These are phyloP conservation scores for Theileria parva DNA, from an alignment of 169 alveolate genomes.

Conservation along the genomic window DNA sequence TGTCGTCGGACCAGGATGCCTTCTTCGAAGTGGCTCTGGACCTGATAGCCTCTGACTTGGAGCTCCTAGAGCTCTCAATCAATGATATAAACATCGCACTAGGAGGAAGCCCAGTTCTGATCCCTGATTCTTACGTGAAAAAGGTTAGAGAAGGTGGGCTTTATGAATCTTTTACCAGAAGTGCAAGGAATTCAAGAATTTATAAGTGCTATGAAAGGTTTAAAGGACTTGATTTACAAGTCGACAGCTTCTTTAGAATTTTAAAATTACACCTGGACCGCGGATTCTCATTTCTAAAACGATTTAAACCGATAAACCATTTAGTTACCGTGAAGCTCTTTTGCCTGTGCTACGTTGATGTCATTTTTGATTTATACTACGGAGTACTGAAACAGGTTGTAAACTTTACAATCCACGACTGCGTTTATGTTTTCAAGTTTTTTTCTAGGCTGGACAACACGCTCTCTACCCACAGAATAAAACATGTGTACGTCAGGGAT, in stretches of 20 bases:
- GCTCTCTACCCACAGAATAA: conserved; percentile 9
- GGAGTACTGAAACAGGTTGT: conserved; percentile 34
- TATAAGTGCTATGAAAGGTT: conserved; percentile 27
- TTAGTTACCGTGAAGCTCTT: conserved; percentile 19
- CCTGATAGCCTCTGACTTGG: conserved; percentile 34
- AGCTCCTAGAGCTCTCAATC: conserved; percentile 50
- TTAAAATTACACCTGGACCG: conserved; percentile 43
- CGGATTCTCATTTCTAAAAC: conserved; percentile 40
- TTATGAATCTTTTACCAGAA: conserved; percentile 2
- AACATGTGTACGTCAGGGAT: conserved; percentile 33
- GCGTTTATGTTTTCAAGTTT: conserved; percentile 35
- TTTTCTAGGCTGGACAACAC: conserved; percentile 45
- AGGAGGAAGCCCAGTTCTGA: conserved; percentile 25
- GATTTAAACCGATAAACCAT: background rate
- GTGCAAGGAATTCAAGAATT: conserved; percentile 2
- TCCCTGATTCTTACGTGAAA: conserved; percentile 6
- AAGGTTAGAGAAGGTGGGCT: conserved; percentile 1
- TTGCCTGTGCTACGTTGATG: conserved; percentile 46
- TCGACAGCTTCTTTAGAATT: conserved; percentile 22
- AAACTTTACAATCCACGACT: conserved; percentile 34
- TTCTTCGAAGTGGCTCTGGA: conserved; percentile 6
- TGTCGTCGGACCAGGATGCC: background rate
- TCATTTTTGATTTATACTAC: conserved; percentile 34
- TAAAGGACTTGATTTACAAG: conserved; percentile 26
- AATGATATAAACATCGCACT: conserved; percentile 48